Evolutionary conservation across 2,329 filamentous ascomycete genomes (phyloP).

Genomic region (Penicillium polonicum): DNA sequence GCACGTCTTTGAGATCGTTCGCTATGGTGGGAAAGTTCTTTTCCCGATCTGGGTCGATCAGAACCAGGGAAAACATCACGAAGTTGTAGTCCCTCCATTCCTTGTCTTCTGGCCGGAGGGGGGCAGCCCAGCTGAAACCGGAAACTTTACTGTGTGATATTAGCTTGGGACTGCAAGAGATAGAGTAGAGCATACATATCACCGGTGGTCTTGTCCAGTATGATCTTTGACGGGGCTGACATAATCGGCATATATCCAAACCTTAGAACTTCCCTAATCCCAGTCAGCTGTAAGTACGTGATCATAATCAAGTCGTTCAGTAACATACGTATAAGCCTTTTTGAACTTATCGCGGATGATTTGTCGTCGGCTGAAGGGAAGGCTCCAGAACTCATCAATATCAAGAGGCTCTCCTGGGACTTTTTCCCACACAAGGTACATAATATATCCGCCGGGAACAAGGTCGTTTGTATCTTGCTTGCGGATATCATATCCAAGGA

Average conservation of each 20-base stretch:
- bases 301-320: background rate
- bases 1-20: too few relatives aligned
- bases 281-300: background rate
- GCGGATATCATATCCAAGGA: background rate
- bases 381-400: background rate
- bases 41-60: too few relatives aligned
- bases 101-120: background rate
- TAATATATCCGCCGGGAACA: slow-evolving; percentile 1
- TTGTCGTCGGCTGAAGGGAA: background rate
- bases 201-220: background rate
- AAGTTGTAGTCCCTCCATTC: background rate
- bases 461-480: background rate
- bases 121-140: background rate
- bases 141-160: background rate
- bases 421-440: background rate
- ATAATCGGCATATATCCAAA: background rate
- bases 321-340: background rate
- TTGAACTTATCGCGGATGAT: background rate
- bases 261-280: background rate
- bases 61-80: too few relatives aligned
- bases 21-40: too few relatives aligned
- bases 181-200: background rate
- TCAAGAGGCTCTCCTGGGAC: background rate
- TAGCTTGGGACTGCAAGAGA: background rate
- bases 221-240: background rate